Base-by-base conservation (phyloP, 1,139 yeast species). In the Hyphopichia wangnamkhiaoensis region DNA sequence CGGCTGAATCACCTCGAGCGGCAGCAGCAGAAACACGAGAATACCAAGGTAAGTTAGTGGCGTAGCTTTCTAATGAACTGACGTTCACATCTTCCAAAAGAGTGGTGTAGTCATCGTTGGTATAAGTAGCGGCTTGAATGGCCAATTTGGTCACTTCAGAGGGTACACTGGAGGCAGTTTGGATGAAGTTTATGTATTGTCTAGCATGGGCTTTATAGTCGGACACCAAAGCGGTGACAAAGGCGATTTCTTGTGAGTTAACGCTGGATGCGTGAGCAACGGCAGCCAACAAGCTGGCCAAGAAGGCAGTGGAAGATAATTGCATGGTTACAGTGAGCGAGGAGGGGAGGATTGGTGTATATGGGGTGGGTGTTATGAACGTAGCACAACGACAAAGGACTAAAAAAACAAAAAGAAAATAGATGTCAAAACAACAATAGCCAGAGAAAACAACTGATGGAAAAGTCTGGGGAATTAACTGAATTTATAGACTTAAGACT, bases 21-120 rank as follows among this genome's bases (percentile, higher is more conserved):
- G 39, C 45, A 16, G 44, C 61, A 6, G 57, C 57, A 13, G 45
- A 52, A 39, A 70, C 54, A 39, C 71, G 55, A 15, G 68, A 37
- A 53, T 61, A 68, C 78, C 78, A 72, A 25, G 77, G 76, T 46
- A 72, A 64, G 29, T 58, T 56, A 30, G 71, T 60, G 29, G 74
- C 77, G 49, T 57, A 71, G 14, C 49, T 44, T 48, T 54, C 60
- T 44, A 72, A 59, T 10, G 56, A 44, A 6, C 47, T 34, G 21
- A 70, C 50, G 40, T 61, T 44, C 16, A 60, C 37, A 35, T 61
- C 48, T 30, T 59, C 56, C 50, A 71, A 60, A 43, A 71, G 53
- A 10, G 76, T 68, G 21, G 77, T 71, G 53, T 71, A 68, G 15
- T 66, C 54, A 44, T 62, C 59, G 47, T 67, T 68, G 9, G 60